phyloP scores from a whole-genome alignment of 345 rosid species.

The Eucalyptus microcorys region DNA sequence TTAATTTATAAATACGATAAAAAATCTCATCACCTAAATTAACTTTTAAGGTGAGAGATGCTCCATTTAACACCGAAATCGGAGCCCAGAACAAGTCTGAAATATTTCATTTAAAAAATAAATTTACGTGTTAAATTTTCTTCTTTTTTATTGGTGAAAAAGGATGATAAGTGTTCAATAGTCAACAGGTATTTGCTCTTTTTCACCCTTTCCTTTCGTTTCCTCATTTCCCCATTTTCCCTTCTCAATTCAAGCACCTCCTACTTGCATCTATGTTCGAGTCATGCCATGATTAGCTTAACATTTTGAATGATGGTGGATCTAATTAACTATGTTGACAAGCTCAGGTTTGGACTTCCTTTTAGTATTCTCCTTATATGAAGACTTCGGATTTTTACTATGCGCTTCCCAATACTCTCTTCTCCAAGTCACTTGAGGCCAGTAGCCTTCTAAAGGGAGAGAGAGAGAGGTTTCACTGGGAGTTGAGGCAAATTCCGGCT shows the following conservation, averaged over 20 bases:
- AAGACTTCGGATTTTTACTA: neutral
- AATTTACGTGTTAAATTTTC: neutral
- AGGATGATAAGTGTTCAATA: neutral
- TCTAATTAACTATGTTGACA: neutral
- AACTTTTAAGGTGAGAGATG: neutral
- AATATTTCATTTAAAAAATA: neutral
- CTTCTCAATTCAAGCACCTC: neutral
- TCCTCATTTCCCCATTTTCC: neutral
- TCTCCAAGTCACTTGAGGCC: neutral
- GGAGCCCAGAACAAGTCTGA: rapidly evolving
- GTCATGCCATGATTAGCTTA: neutral
- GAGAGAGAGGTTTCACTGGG: neutral
- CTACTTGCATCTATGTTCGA: neutral
- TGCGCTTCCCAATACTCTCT: neutral
- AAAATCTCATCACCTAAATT: too few relatives aligned
- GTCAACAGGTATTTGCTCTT: neutral
- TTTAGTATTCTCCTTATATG: neutral
- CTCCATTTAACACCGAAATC: rapidly evolving
- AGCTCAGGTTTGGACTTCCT: neutral
- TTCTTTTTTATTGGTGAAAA: neutral
- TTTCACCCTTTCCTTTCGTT: neutral
- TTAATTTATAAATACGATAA: too few relatives aligned
- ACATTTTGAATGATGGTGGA: neutral
- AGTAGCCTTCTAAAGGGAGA: neutral
- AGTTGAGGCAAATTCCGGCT: neutral